These are phyloP conservation scores for Hysterium pulicare DNA, from an alignment of 2,329 filamentous ascomycete species.

Conservation along the genomic window DNA sequence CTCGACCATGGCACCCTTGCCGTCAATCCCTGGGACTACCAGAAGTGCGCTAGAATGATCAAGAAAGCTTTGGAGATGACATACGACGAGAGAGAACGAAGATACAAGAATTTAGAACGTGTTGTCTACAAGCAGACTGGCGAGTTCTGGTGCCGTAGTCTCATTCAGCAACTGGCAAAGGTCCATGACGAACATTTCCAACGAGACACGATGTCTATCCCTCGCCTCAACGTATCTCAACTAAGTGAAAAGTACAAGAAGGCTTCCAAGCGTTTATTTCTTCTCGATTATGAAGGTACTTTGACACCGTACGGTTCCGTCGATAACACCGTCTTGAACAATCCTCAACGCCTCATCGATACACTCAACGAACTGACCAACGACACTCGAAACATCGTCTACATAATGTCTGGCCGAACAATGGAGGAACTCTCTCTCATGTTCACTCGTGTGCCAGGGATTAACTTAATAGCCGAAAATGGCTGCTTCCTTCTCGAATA, in stretches of 20 bases:
- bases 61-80: slow-evolving; percentile 78
- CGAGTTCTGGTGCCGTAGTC: slow-evolving; percentile 77
- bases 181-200: slow-evolving; percentile 82
- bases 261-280: slow-evolving; percentile 70
- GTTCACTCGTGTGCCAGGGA: slow-evolving; percentile 76
- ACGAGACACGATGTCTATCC: slow-evolving; percentile 81
- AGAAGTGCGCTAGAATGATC: slow-evolving; percentile 82
- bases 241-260: slow-evolving; percentile 65
- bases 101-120: slow-evolving; percentile 71
- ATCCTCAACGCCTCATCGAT: slow-evolving; percentile 79
- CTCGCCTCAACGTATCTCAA: slow-evolving; percentile 69
- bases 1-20: slow-evolving; percentile 77
- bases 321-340: slow-evolving; percentile 79
- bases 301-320: slow-evolving; percentile 83
- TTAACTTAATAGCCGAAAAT: slow-evolving; percentile 92
- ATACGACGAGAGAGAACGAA: slow-evolving; percentile 66
- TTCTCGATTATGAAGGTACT: slow-evolving; percentile 92
- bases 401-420: slow-evolving; percentile 87
- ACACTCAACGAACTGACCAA: slow-evolving; percentile 76
- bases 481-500: slow-evolving; percentile 82
- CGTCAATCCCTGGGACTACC: slow-evolving; percentile 95
- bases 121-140: slow-evolving; percentile 80
- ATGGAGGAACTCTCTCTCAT: slow-evolving; percentile 84
- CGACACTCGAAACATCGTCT: slow-evolving; percentile 80
- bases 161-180: slow-evolving; percentile 66